Evolutionary conservation across 495 filamentous ascomycete genomes (phyloP).

Genomic region (Neurospora intermedia): DNA sequence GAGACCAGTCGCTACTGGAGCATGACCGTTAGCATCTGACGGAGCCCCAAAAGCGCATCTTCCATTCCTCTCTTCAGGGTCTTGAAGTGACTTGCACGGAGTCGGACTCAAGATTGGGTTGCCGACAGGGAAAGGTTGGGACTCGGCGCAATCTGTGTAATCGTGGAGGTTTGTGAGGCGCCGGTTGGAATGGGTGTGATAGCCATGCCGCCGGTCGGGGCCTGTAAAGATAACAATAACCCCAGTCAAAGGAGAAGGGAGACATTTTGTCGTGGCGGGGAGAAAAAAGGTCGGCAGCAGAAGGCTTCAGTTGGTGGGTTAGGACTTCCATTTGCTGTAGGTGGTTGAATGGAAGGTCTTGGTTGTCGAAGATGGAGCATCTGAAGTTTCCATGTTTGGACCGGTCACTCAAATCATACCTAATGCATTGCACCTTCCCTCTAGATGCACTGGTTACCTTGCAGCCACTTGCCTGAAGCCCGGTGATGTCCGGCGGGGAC

Average conservation of each 20-base stretch:
- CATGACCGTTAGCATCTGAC: not conserved
- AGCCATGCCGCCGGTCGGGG: not conserved
- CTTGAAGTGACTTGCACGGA: not conserved
- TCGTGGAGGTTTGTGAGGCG: not conserved
- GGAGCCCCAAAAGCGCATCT: not conserved
- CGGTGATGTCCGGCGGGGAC: not conserved
- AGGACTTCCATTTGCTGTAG: not conserved
- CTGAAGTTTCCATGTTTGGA: too few species aligned
- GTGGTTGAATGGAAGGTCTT: too few species aligned
- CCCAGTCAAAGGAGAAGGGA: not conserved
- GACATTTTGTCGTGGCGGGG: not conserved
- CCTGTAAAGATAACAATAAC: not conserved
- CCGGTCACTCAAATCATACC: too few species aligned
- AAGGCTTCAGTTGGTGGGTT: not conserved
- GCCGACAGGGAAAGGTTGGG: not conserved
- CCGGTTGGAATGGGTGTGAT: not conserved
- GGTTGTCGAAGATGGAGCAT: too few species aligned
- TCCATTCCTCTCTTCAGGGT: not conserved
- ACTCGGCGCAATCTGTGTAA: not conserved
- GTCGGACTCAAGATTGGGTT: not conserved
- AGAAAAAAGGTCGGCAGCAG: not conserved
- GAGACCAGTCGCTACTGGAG: not conserved
- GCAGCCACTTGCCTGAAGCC: too few species aligned
- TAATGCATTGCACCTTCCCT: not conserved
- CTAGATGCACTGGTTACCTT: not conserved